These are phyloP conservation scores for Mycena olivaceomarginata DNA, from an alignment of 768 basidiomycete genomes.

Conservation along the genomic window DNA sequence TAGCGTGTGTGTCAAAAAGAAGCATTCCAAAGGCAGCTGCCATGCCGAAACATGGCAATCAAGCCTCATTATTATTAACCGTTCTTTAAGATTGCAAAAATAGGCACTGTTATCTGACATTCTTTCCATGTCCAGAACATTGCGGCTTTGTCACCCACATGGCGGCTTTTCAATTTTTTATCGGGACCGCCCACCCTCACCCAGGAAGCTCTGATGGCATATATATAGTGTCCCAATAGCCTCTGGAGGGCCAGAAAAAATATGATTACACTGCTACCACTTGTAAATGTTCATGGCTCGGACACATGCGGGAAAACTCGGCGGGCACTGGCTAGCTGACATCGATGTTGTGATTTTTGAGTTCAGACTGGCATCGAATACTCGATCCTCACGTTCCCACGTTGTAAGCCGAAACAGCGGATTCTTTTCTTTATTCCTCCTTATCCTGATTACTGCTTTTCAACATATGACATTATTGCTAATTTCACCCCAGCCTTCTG, in stretches of 20 bases:
- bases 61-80: constrained; percentile 15
- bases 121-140: constrained; percentile 21
- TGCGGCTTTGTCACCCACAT: constrained; percentile 14
- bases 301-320: constrained; percentile 1
- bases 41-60: constrained; percentile 28
- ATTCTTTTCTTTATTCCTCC: neutral
- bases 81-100: constrained; percentile 24
- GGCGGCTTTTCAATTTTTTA: constrained; percentile 20
- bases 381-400: constrained; percentile 16
- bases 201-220: constrained; percentile 26
- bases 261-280: neutral
- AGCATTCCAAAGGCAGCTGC: constrained; percentile 28
- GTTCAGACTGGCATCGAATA: constrained; percentile 10
- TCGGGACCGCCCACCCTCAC: constrained; percentile 9
- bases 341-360: constrained; percentile 24
- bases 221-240: constrained; percentile 1
- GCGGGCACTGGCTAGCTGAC: constrained; percentile 12
- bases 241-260: constrained; percentile 1
- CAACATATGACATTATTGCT: no score
- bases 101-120: constrained; percentile 25
- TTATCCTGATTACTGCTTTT: no score
- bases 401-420: neutral
- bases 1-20: constrained; percentile 19
- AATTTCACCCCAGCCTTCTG: no score
- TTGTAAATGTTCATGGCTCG: constrained; percentile 5